Conservation (phyloP, 2,329 filamentous ascomycete species). For the Cladosporium sp. region DNA sequence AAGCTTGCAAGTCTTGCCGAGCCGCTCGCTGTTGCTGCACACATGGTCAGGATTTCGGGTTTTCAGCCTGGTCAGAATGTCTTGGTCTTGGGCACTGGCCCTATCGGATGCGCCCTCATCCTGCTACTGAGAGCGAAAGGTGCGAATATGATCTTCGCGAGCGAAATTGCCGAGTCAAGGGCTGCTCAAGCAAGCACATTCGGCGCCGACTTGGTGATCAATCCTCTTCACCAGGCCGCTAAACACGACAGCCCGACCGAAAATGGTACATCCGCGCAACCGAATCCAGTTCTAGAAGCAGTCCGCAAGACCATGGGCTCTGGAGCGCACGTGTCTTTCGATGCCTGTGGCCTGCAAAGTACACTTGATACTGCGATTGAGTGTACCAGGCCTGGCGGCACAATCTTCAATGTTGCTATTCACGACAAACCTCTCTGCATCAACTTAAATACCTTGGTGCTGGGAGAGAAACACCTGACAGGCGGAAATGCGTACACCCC, state of each 20-base stretch:
- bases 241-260: conserved; percentile 2
- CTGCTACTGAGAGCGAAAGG: conserved; percentile 12
- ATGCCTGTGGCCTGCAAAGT: conserved; percentile 14
- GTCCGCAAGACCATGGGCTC: conserved; percentile 10
- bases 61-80: conserved; percentile 12
- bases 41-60: conserved; percentile 7
- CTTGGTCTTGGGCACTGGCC: conserved; percentile 14
- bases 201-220: conserved; percentile 14
- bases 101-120: conserved; percentile 15
- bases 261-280: background rate
- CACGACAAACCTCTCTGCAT: conserved; percentile 16
- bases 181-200: conserved; percentile 10
- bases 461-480: conserved; percentile 14
- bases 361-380: conserved; percentile 8
- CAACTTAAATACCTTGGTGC: conserved; percentile 14
- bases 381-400: conserved; percentile 15
- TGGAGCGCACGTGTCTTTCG: conserved; percentile 15
- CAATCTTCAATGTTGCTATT: conserved; percentile 18
- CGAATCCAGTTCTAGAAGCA: background rate
- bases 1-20: conserved; percentile 14
- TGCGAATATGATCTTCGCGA: conserved; percentile 12
- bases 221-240: conserved; percentile 2
- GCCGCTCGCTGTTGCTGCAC: conserved; percentile 15
- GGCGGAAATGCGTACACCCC: conserved; percentile 15
- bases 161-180: conserved; percentile 11